Evolutionary conservation across 495 filamentous ascomycete species (phyloP).

Genomic region (Lophium mytilinum): DNA sequence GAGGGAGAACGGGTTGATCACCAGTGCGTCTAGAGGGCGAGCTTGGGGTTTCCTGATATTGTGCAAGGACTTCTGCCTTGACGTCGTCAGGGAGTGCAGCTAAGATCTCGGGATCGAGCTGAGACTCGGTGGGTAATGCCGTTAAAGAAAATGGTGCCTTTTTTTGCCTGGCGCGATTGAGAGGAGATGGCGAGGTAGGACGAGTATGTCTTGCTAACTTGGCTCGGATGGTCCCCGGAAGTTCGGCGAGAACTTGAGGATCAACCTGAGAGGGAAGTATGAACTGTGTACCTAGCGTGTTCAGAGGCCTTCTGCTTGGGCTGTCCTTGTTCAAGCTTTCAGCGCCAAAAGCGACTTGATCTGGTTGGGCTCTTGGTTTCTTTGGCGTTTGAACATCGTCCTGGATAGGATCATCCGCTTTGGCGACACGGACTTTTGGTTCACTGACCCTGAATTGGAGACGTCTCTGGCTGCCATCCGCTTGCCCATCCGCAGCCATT

Average conservation of each 20-base stretch:
- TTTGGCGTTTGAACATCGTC: conserved; percentile 56
- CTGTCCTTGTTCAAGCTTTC: conserved; percentile 22
- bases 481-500: conserved; percentile 22
- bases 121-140: conserved; percentile 30
- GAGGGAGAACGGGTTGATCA: conserved; percentile 34
- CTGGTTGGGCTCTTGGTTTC: conserved; percentile 43
- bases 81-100: conserved; percentile 75
- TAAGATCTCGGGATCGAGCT: conserved; percentile 41
- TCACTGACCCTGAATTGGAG: conserved; percentile 46
- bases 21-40: conserved; percentile 3
- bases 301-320: conserved; percentile 58
- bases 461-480: conserved; percentile 47
- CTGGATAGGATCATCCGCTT: conserved; percentile 40
- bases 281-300: conserved; percentile 79
- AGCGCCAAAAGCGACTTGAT: conserved; percentile 39
- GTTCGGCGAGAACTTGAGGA: conserved; percentile 62
- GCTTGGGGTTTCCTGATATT: conserved; percentile 41
- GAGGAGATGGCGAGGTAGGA: conserved; percentile 14
- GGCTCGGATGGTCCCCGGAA: conserved; percentile 70
- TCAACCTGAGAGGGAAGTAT: conserved; percentile 76
- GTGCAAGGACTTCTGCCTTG: conserved; percentile 66
- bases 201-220: conserved; percentile 48
- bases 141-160: conserved; percentile 17
- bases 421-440: conserved; percentile 18
- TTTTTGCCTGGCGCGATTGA: background rate